Evolutionary conservation across 2,329 filamentous ascomycete genomes (phyloP).

Genomic region (Calonectria leucothoes): DNA sequence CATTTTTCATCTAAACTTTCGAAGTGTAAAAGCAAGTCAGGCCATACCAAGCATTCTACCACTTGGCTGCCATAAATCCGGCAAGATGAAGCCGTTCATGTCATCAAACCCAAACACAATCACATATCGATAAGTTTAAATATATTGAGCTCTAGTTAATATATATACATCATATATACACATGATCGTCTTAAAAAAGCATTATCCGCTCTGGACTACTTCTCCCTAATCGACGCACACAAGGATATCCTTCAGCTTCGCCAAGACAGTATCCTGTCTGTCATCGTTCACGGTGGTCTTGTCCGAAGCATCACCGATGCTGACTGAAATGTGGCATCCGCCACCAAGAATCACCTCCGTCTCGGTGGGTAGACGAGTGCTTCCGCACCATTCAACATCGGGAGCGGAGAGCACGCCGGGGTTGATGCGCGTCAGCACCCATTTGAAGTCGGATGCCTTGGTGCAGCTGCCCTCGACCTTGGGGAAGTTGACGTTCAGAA

Average conservation of each 20-base stretch:
- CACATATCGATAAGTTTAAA: not conserved
- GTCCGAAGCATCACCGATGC: slow-evolving; percentile 68
- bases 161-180: not conserved
- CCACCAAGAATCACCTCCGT: slow-evolving; percentile 58
- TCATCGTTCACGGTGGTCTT: slow-evolving; percentile 64
- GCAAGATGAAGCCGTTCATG: not conserved
- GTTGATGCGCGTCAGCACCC: slow-evolving; percentile 73
- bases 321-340: slow-evolving; percentile 73
- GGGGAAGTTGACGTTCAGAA: slow-evolving; percentile 78
- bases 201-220: not conserved
- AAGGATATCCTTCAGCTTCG: slow-evolving; percentile 47
- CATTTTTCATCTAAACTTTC: not conserved
- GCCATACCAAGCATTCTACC: not conserved
- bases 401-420: slow-evolving; percentile 61
- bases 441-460: slow-evolving; percentile 66
- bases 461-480: slow-evolving; percentile 63
- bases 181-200: not conserved
- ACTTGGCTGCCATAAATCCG: not conserved
- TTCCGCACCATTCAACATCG: slow-evolving; percentile 70
- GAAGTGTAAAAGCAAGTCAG: not conserved
- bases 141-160: not conserved
- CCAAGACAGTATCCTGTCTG: slow-evolving; percentile 45
- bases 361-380: slow-evolving; percentile 69
- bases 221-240: slow-evolving; percentile 36
- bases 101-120: not conserved